phyloP scores from a whole-genome alignment of 2,329 filamentous ascomycete genomes.

The Fusarium miscanthi region DNA sequence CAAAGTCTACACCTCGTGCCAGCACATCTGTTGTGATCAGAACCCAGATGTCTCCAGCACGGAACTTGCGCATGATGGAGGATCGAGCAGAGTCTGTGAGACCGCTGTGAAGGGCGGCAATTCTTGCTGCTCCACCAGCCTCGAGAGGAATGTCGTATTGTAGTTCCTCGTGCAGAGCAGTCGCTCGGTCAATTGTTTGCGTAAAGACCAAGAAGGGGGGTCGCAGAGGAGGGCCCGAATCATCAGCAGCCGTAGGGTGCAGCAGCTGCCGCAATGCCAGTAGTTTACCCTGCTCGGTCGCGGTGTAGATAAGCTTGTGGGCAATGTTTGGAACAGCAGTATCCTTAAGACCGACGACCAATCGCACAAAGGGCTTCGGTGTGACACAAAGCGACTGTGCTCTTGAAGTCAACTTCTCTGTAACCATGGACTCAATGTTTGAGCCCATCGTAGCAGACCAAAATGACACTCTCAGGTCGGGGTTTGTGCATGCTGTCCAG shows the following conservation, averaged over 20 bases:
- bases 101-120: constrained; percentile 90
- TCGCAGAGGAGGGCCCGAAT: constrained; percentile 71
- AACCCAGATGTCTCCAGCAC: constrained; percentile 93
- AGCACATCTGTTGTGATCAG: constrained; percentile 96
- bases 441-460: constrained; percentile 99
- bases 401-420: constrained; percentile 71
- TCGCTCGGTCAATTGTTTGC: constrained; percentile 91
- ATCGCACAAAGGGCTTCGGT: constrained; percentile 73
- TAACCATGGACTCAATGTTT: constrained; percentile 83
- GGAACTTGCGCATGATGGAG: constrained; percentile 87
- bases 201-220: constrained; percentile 96
- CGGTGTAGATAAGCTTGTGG: constrained; percentile 90
- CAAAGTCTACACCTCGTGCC: constrained; percentile 92
- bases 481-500: constrained; percentile 81
- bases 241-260: constrained; percentile 72
- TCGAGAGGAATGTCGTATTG: constrained; percentile 93
- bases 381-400: constrained; percentile 52
- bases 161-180: constrained; percentile 87
- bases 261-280: constrained; percentile 90
- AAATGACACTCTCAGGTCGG: constrained; percentile 78
- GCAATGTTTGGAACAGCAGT: constrained; percentile 92
- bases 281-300: constrained; percentile 92
- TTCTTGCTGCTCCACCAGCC: constrained; percentile 84
- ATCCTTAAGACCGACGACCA: constrained; percentile 97
- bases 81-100: constrained; percentile 81